phyloP scores from a whole-genome alignment of 2,329 filamentous ascomycete species.

The Aspergillus viridinutans region DNA sequence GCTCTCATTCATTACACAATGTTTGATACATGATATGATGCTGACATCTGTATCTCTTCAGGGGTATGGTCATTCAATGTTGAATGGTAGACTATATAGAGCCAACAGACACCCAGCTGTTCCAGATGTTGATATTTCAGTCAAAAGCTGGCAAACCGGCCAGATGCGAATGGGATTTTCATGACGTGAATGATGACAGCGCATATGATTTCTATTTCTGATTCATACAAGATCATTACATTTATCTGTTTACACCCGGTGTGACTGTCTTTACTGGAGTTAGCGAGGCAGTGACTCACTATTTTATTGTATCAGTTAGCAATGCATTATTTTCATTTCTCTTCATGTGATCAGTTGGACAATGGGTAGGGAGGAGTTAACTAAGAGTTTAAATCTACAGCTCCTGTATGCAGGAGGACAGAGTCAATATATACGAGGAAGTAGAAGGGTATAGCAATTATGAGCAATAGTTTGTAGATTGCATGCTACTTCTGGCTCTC shows the following conservation, averaged over 20 bases:
- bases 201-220: slow-evolving; percentile 12
- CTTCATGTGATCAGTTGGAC: neutral
- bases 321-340: neutral
- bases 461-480: neutral
- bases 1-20: slow-evolving; percentile 25
- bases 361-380: neutral
- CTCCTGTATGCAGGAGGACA: neutral
- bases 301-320: neutral
- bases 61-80: slow-evolving; percentile 46
- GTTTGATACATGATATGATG: slow-evolving; percentile 3
- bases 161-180: slow-evolving; percentile 10
- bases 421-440: neutral
- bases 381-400: neutral
- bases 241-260: slow-evolving; percentile 1
- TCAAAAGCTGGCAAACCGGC: neutral
- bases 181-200: slow-evolving; percentile 21
- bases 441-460: neutral
- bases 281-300: neutral
- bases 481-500: too few relatives aligned
- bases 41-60: slow-evolving; percentile 13
- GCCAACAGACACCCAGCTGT: slow-evolving; percentile 10
- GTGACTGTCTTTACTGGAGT: neutral
- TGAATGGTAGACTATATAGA: slow-evolving; percentile 31
- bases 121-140: slow-evolving; percentile 1
- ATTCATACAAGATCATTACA: slow-evolving; percentile 2